phyloP scores from a whole-genome alignment of 345 rosid species.

The Syzygium aqueum region DNA sequence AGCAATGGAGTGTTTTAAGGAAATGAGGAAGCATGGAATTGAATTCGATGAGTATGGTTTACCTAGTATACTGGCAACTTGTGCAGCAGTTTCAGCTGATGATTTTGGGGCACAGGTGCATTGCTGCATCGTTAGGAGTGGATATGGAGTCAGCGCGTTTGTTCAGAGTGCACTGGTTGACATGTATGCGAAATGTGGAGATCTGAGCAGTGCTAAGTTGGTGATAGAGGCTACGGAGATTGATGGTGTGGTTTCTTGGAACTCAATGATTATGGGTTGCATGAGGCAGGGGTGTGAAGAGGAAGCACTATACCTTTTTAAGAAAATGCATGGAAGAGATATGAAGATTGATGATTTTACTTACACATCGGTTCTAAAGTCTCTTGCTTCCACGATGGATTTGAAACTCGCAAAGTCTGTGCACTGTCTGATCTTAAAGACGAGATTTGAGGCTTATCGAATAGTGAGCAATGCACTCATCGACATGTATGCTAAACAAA shows the following conservation, averaged over 20 bases:
- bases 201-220: slow-evolving; percentile 46
- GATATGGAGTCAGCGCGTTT: slow-evolving; percentile 51
- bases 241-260: slow-evolving; percentile 69
- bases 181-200: slow-evolving; percentile 80
- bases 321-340: slow-evolving; percentile 45
- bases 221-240: slow-evolving; percentile 36
- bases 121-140: slow-evolving; percentile 52
- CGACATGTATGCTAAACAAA: slow-evolving; percentile 83
- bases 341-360: slow-evolving; percentile 64
- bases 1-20: slow-evolving; percentile 55
- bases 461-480: slow-evolving; percentile 76
- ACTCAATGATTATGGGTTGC: slow-evolving; percentile 72
- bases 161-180: slow-evolving; percentile 76
- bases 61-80: slow-evolving; percentile 74
- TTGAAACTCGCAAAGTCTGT: slow-evolving; percentile 34
- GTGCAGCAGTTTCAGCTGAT: slow-evolving; percentile 35
- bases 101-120: slow-evolving; percentile 70
- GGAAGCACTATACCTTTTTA: slow-evolving; percentile 59
- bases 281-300: slow-evolving; percentile 50
- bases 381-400: slow-evolving; percentile 44
- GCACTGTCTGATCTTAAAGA: slow-evolving; percentile 67
- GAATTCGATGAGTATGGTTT: slow-evolving; percentile 67
- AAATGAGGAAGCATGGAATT: slow-evolving; percentile 49
- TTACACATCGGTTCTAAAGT: slow-evolving; percentile 57
- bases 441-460: slow-evolving; percentile 52